These are phyloP conservation scores for Hypoxylon sp. DNA, from an alignment of 2,329 filamentous ascomycete genomes.

Conservation along the genomic window DNA sequence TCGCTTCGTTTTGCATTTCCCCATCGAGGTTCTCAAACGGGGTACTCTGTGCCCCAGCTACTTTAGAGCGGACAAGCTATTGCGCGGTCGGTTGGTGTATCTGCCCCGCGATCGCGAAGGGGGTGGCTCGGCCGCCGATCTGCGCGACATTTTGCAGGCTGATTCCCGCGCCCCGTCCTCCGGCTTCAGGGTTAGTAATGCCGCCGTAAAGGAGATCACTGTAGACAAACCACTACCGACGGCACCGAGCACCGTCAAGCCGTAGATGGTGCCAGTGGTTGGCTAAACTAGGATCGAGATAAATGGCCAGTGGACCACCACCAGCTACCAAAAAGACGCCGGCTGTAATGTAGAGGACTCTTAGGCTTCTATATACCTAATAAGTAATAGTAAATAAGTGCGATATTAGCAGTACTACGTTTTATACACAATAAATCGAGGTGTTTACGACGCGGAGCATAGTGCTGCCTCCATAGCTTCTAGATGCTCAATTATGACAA, in stretches of 20 bases:
- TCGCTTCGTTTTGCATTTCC: conserved; percentile 3
- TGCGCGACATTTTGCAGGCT: conserved; percentile 44
- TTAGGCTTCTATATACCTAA: too few species aligned
- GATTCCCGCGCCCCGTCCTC: conserved; percentile 47
- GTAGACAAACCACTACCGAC: conserved; percentile 56
- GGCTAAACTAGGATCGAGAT: conserved; percentile 1
- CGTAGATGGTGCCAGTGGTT: conserved; percentile 48
- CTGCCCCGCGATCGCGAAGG: conserved; percentile 20
- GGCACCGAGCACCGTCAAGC: conserved; percentile 58
- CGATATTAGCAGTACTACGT: too few species aligned
- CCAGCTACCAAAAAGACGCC: conserved; percentile 56
- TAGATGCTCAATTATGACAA: too few species aligned
- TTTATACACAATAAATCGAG: too few species aligned
- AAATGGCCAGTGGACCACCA: conserved; percentile 17
- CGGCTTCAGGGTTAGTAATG: conserved; percentile 36
- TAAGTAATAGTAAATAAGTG: too few species aligned
- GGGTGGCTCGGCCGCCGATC: conserved; percentile 20
- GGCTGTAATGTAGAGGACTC: conserved; percentile 55
- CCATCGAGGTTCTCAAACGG: conserved; percentile 13
- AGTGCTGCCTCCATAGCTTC: too few species aligned
- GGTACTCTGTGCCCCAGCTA: conserved; percentile 20
- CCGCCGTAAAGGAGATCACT: conserved; percentile 56
- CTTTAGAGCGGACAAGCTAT: conserved; percentile 1
- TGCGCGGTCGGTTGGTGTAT: conserved; percentile 18
- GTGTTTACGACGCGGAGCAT: too few species aligned